Evolutionary conservation across 441 rosid genomes (phyloP), one percentile per base, ranked within the genome.

Genomic region (Biscutella laevigata): DNA sequence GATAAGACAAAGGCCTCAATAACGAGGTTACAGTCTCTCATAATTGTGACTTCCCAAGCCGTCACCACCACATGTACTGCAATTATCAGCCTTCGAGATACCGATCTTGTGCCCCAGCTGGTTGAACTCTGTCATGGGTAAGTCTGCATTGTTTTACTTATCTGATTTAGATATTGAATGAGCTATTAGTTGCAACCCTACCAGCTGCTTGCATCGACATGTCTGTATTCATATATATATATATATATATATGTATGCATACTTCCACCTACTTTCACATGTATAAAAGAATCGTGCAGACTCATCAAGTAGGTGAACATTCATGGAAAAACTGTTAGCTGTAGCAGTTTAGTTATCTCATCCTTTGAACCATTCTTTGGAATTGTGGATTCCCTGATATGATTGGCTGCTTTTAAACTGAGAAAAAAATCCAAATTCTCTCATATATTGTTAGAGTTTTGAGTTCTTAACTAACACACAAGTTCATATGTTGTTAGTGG

Each of bases 71-170:
- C 96, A 44, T 90, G 96, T 44, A 75, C 77, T 16, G 90, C 86
- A 27, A 84, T 90, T 57, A 45, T 73, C 26, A 74, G 75, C 43
- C 95, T 87, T 5, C 76, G 96, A 57, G 90, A 90, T 74, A 61
- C 78, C 55, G 82, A 78, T 71, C 96, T 90, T 59, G 92, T 90
- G 57, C 95, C 98, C 11, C 92, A 81, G 74, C 83, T 90, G 51
- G 77, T 81, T 61, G 86, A 81, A 33, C 80, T 90, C 41, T 87
- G 95, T 67, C 96, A 84, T 30, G 92, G 90, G 98, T 90, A 74
- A 32, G 83, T 54, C 56, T 30, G 37, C 19, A 37, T 52, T 39
- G 17, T 59, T 43, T 59, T 17, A 27, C 27, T 36, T 7, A 7
- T 25, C 13, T 30, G 2, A 12, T 6, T 20, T 13, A 9, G 29